A percentile compares a stretch with the other conserved stretches of the same genome.
These are phyloP conservation scores for Xylaria nigripes DNA, from an alignment of 495 filamentous ascomycete species.

Conservation along the genomic window DNA sequence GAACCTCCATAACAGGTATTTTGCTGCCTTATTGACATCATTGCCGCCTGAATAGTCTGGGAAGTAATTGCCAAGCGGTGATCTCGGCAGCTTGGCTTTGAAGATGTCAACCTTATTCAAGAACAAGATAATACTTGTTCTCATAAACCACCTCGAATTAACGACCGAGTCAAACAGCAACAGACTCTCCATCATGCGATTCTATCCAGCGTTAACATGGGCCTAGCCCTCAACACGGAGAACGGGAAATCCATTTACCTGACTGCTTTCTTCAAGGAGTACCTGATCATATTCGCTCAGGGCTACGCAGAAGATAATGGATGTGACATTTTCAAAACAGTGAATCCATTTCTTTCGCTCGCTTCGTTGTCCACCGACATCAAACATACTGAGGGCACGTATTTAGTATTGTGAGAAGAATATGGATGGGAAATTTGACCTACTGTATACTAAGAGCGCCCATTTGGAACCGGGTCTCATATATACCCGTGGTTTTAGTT, in stretches of 20 bases:
- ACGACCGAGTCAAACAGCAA: slow-evolving; percentile 98
- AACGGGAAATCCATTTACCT: slow-evolving; percentile 52
- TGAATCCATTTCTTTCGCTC: slow-evolving; percentile 99
- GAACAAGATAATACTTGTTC: slow-evolving; percentile 96
- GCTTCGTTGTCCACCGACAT: slow-evolving; percentile 93
- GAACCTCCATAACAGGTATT: slow-evolving; percentile 96
- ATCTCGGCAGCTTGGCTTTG: slow-evolving; percentile 83
- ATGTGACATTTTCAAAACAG: slow-evolving; percentile 98
- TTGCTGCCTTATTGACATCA: slow-evolving; percentile 94
- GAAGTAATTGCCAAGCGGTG: slow-evolving; percentile 87
- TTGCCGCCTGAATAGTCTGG: slow-evolving; percentile 96
- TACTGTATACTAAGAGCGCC: slow-evolving; percentile 98
- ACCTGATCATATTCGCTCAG: slow-evolving; percentile 98
- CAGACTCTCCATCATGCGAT: slow-evolving; percentile 97
- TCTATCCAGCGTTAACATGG: slow-evolving; percentile 44
- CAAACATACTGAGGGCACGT: slow-evolving; percentile 72
- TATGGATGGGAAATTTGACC: slow-evolving; percentile 25
- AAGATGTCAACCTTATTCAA: slow-evolving; percentile 98
- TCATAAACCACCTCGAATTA: slow-evolving; percentile 98
- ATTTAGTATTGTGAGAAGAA: slow-evolving; percentile 14
- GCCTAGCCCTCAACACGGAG: slow-evolving; percentile 12
- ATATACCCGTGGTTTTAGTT: slow-evolving; percentile 99
- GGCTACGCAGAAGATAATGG: slow-evolving; percentile 99
- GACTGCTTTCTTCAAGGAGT: slow-evolving; percentile 90
- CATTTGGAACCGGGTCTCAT: slow-evolving; percentile 97